Evolutionary conservation across 23 red algal genomes (phyloP).

Genomic region (Cyanidiococcus yangmingshanensis): DNA sequence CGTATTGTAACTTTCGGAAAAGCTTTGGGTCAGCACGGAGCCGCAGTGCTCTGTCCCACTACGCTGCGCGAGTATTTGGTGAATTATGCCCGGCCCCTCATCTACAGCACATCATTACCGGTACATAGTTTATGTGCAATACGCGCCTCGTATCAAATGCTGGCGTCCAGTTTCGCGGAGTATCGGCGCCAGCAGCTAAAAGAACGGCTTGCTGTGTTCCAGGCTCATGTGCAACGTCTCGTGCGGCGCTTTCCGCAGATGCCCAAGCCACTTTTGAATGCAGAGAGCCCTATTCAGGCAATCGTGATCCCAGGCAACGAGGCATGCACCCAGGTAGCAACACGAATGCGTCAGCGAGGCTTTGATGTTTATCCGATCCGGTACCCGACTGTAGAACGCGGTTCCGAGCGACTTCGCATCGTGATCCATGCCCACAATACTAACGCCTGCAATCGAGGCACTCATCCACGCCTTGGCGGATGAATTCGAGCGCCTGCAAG

Average conservation of each 20-base stretch:
- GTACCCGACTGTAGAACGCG: constrained; percentile 74
- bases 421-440: constrained; percentile 76
- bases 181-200: constrained; percentile 20
- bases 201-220: constrained; percentile 38
- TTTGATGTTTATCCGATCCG: constrained; percentile 68
- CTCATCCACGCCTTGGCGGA: constrained; percentile 41
- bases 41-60: constrained; percentile 36
- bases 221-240: constrained; percentile 3
- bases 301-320: constrained; percentile 44
- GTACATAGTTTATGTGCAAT: constrained; percentile 32
- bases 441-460: constrained; percentile 36
- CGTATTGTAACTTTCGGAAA: constrained; percentile 92
- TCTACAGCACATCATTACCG: constrained; percentile 74
- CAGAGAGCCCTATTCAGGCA: constrained; percentile 39
- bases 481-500: not conserved
- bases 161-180: not conserved
- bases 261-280: not conserved
- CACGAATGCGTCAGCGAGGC: constrained; percentile 25
- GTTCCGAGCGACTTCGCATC: constrained; percentile 69
- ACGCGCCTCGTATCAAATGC: constrained; percentile 41
- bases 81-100: constrained; percentile 95
- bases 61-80: constrained; percentile 42
- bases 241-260: not conserved
- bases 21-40: constrained; percentile 76
- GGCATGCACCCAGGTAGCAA: constrained; percentile 32